A percentile compares a stretch with the other conserved stretches of the same genome.
Evolutionary conservation across 129 eudicot genomes (phyloP).

Genomic region (Chrysanthemum lavandulifolium): DNA sequence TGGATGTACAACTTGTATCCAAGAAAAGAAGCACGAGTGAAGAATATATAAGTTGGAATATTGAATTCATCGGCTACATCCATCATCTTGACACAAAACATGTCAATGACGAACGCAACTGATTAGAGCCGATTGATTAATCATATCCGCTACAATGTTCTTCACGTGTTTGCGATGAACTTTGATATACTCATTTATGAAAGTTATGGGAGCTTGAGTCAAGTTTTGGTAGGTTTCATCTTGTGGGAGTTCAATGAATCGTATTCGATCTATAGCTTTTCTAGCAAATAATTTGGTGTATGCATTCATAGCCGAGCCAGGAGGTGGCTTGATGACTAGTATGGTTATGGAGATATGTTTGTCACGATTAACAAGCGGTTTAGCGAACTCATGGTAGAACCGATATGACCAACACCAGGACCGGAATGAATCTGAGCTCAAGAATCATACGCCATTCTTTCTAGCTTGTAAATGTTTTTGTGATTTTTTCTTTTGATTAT

Average conservation of each 20-base stretch:
- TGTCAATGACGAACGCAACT: neutral
- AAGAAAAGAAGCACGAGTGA: neutral
- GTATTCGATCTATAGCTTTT: constrained; percentile 7
- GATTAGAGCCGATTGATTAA: neutral
- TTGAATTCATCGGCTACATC: neutral
- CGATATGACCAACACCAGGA: constrained; percentile 17
- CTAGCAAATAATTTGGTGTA: constrained; percentile 9
- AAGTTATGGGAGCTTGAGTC: constrained; percentile 3
- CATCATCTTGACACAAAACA: neutral
- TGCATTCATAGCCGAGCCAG: neutral
- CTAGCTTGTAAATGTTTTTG: too few species aligned
- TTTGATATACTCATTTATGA: constrained; percentile 18
- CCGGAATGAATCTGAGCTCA: constrained; percentile 4
- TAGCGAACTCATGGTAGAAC: constrained; percentile 8
- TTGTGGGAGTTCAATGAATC: constrained; percentile 22
- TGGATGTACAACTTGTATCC: neutral
- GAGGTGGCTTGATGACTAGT: neutral
- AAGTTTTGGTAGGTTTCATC: neutral
- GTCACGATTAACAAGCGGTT: constrained; percentile 8
- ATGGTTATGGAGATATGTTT: neutral
- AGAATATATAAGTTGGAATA: neutral
- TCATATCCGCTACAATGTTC: neutral
- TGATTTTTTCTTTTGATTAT: too few species aligned
- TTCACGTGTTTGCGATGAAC: constrained; percentile 9
- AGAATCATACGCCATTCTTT: neutral